A percentile compares a stretch with the other conserved stretches of the same genome.
phyloP scores from a whole-genome alignment of 768 basidiomycete genomes.

The Trametes elegans region DNA sequence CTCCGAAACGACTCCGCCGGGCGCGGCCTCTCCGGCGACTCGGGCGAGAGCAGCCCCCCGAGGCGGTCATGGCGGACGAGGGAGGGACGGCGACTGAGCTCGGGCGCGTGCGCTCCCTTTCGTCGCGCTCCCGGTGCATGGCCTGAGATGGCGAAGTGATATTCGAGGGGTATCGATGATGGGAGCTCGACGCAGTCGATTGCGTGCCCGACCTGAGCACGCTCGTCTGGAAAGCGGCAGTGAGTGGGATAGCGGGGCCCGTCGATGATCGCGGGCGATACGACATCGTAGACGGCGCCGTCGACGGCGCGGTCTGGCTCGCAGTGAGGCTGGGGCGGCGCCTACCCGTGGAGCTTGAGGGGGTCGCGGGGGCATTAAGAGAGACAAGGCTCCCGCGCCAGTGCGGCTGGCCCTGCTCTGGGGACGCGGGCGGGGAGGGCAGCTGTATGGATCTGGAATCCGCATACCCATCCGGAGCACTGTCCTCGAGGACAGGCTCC shows the following conservation, averaged over 20 bases:
- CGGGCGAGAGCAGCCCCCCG: neutral
- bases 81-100: slow-evolving; percentile 1
- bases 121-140: neutral
- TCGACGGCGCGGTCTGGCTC: slow-evolving; percentile 16
- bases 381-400: slow-evolving; percentile 4
- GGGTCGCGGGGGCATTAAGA: neutral
- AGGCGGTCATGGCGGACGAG: neutral
- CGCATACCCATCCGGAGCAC: slow-evolving; percentile 15
- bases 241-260: slow-evolving; percentile 20
- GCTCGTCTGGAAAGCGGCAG: slow-evolving; percentile 25
- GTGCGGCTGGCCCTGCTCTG: slow-evolving; percentile 18
- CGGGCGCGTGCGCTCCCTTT: slow-evolving; percentile 1
- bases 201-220: slow-evolving; percentile 18
- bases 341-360: slow-evolving; percentile 1
- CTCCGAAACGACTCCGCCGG: slow-evolving; percentile 16
- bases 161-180: slow-evolving; percentile 19
- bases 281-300: slow-evolving; percentile 18
- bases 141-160: slow-evolving; percentile 7
- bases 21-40: slow-evolving; percentile 10
- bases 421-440: slow-evolving; percentile 30
- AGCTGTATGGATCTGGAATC: slow-evolving; percentile 25
- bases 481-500: slow-evolving; percentile 25
- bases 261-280: slow-evolving; percentile 25
- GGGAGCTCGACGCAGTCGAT: slow-evolving; percentile 1
- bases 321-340: slow-evolving; percentile 23